Conservation (phyloP, 805 yeast species). For the Lipomyces starkeyi region DNA sequence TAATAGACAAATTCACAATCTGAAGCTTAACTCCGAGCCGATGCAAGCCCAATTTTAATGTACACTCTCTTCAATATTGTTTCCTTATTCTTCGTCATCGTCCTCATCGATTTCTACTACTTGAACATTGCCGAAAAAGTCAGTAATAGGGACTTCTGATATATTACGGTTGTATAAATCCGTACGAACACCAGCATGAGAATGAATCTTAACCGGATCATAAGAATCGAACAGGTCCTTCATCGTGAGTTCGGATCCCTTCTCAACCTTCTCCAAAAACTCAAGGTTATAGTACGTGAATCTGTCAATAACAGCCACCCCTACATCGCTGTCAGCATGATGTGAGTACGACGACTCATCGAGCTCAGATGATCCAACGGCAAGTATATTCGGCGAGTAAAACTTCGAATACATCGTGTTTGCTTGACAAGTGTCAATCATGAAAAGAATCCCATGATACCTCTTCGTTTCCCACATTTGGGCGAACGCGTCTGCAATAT, state of each 20-base stretch:
- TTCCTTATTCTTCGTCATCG: conserved; percentile 17
- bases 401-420: conserved; percentile 94
- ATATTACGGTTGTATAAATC: conserved; percentile 74
- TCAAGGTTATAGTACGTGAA: conserved; percentile 92
- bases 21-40: neutral
- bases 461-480: conserved; percentile 97
- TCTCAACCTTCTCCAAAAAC: conserved; percentile 80
- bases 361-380: conserved; percentile 87
- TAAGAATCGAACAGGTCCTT: conserved; percentile 85
- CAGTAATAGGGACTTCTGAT: conserved; percentile 77
- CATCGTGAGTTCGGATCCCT: conserved; percentile 73
- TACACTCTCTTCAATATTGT: neutral
- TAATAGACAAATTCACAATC: neutral
- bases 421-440: conserved; percentile 99
- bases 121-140: conserved; percentile 73
- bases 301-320: conserved; percentile 97
- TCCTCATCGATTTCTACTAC: conserved; percentile 35
- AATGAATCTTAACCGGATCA: conserved; percentile 83
- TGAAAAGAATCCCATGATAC: conserved; percentile 92
- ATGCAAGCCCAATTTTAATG: neutral
- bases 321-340: conserved; percentile 92
- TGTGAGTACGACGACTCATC: conserved; percentile 95
- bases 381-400: conserved; percentile 88
- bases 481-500: conserved; percentile 94
- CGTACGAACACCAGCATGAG: conserved; percentile 90